Conservation (phyloP, 306 rosid species). For the Begonia peltatifolia region DNA sequence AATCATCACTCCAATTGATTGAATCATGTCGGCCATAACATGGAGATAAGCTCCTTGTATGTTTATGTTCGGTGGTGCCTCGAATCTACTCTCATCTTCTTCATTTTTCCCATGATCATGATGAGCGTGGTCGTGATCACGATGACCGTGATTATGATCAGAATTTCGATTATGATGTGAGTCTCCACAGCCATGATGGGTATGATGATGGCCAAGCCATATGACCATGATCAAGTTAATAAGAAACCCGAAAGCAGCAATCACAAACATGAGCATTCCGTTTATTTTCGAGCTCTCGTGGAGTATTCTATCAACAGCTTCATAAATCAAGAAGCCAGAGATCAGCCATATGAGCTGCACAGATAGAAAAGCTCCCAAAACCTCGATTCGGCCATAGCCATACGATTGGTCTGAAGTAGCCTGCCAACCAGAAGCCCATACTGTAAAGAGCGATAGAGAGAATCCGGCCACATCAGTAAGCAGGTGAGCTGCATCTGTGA, state of each 20-base stretch:
- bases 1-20: constrained; percentile 87
- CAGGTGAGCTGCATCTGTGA: constrained; percentile 87
- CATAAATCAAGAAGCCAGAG: constrained; percentile 62
- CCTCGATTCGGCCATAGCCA: constrained; percentile 79
- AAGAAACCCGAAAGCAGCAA: constrained; percentile 72
- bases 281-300: constrained; percentile 26
- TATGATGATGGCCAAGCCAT: constrained; percentile 63
- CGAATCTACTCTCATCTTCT: constrained; percentile 37
- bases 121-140: constrained; percentile 1
- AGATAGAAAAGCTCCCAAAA: constrained; percentile 78
- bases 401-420: constrained; percentile 63
- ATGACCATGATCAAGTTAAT: constrained; percentile 63
- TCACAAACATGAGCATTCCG: constrained; percentile 68
- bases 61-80: constrained; percentile 46
- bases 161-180: constrained; percentile 1
- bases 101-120: constrained; percentile 15
- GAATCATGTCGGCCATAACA: constrained; percentile 80
- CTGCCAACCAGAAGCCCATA: constrained; percentile 82
- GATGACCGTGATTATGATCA: constrained; percentile 4
- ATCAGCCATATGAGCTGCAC: constrained; percentile 79
- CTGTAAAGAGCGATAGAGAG: constrained; percentile 61
- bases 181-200: constrained; percentile 11
- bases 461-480: constrained; percentile 77
- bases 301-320: constrained; percentile 52
- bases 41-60: constrained; percentile 90